Conservation (phyloP, 2,329 filamentous ascomycete species). For the Venturia asperata region DNA sequence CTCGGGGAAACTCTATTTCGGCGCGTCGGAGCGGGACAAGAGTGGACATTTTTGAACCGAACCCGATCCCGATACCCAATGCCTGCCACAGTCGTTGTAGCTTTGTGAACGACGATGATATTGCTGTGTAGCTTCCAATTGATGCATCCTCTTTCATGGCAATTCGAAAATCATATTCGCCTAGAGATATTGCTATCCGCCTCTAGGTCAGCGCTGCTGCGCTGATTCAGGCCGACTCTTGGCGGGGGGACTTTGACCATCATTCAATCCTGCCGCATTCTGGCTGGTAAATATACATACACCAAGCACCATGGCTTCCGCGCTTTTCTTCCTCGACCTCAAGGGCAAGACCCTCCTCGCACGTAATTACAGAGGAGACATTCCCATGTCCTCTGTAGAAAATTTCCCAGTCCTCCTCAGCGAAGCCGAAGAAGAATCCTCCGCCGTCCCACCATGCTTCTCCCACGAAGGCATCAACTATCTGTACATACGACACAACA, state of each 20-base stretch:
- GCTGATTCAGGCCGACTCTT: background rate
- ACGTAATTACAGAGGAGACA: constrained; percentile 96
- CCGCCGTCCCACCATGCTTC: constrained; percentile 94
- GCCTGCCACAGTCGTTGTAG: background rate
- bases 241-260: constrained; percentile 4
- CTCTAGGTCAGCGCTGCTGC: background rate
- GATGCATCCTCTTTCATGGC: background rate
- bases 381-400: constrained; percentile 98
- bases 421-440: constrained; percentile 98
- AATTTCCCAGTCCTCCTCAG: constrained; percentile 93
- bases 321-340: constrained; percentile 95
- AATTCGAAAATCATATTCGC: background rate
- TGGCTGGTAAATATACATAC: background rate
- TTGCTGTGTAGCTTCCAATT: background rate
- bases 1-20: background rate
- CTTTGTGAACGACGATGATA: background rate
- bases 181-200: background rate
- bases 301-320: constrained; percentile 69
- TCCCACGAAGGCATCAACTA: constrained; percentile 99
- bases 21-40: background rate
- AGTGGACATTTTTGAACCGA: background rate
- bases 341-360: constrained; percentile 99
- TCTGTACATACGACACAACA: constrained; percentile 98
- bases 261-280: background rate
- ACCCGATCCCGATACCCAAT: too few relatives aligned